Base-by-base conservation (phyloP, 352 stramenopile genomes). In the Halophytophthora polymorphica region DNA sequence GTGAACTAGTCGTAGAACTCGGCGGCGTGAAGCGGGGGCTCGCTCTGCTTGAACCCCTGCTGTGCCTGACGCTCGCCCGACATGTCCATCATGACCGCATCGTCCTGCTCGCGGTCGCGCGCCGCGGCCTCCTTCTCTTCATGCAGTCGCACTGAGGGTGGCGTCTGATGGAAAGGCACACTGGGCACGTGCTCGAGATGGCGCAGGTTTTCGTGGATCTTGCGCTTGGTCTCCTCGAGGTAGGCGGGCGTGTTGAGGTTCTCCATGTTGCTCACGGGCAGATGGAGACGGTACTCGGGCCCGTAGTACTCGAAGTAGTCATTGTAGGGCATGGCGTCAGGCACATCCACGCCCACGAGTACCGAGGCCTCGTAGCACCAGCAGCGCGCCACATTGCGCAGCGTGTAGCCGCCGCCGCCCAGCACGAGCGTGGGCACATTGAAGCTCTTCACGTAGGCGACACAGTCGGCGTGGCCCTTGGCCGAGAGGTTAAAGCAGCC, bases 281-380 rank as follows among this genome's bases (percentile, higher is more conserved):
- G 86, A 73, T 99, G 96, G 29, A 99, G 73, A 45, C 96, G 95
- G 75, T 97, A 99, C 66, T 99, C 94, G 1, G 97, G 97, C 1
- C 93, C 93, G 72, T 98, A 99, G 76, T 99, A 99, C 71, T 99
- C 97, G 75, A 98, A 99, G 78, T 99, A 99, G 69, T 99, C 95
- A 78, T 99, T 99, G 81, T 98, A 98, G 4, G 97, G 97, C 69
- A 99, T 98, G 5, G 98, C 90, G 53, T 99, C 96, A 1, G 82
- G 77, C 8, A 95, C 69, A 22, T 96, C 77, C 25, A 96, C 88
- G 29, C 90, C 94, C 14, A 97, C 83, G 23, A 98, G 74, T n/a
- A 98, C 83, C 8, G 91, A 88, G 18, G 96, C 98, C 70, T 99
- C 96, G 71, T 98, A 99, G 38, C 92, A 98, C 80, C 82, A 93